Evolutionary conservation across 148 eudicot species (phyloP), one percentile per base, ranked within the genome.

Genomic region (Vaccinium macrocarpon): DNA sequence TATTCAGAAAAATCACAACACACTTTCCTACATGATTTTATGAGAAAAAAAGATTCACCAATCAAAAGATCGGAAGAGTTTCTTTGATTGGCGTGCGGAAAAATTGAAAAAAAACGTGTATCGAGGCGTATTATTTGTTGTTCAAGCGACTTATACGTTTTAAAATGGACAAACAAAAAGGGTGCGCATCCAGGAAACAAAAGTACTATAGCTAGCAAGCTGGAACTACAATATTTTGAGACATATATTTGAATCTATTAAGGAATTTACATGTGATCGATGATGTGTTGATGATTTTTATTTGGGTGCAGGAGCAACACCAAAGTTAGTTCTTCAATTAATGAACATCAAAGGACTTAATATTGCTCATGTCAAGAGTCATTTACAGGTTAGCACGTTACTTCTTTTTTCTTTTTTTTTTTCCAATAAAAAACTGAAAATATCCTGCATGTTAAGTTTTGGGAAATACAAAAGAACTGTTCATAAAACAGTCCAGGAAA

Each of bases 281-380:
- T 48, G 57, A 49, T 35, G 1, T 61, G 0, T 57, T 35, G n/a
- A 66, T 49, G 75, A 61, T 68, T 29, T 56, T 56, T 62, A 13
- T 11, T 80, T 70, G 84, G 82, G 64, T 88, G 90, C 76, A 95
- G 98, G 92, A 87, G 98, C 98, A 81, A 95, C 98, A 46, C 98
- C 98, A 27, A 95, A 95, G 85, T 87, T 93, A 80, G 98, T 95
- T 81, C 95, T 95, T 88, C 98, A 95, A 66, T 66, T 92, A 70
- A 93, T 95, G 98, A 92, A 92, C 79, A 87, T 95, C 88, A 95
- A 95, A 83, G 98, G 97, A 48, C 82, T 95, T 46, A 91, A 93
- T 70, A 95, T 95, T 78, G 96, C 98, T 77, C 98, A 95, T 92
- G 97, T 95, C 89, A 95, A 95, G 90, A 95, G 98, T 82, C 98